A percentile compares a stretch with the other conserved stretches of the same genome.
Evolutionary conservation across 1,284 basidiomycete genomes (phyloP).

Genomic region (Hemileia vastatrix): DNA sequence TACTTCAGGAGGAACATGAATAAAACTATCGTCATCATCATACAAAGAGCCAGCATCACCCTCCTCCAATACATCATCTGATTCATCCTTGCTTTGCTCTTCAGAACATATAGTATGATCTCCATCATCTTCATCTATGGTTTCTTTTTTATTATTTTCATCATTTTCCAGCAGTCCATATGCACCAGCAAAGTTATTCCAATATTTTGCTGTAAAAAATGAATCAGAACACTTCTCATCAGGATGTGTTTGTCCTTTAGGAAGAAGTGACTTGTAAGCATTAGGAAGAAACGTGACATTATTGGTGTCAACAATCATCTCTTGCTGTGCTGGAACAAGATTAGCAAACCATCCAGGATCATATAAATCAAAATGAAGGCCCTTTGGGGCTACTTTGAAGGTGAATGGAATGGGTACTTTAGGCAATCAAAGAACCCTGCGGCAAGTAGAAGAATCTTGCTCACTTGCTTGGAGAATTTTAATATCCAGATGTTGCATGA

Average conservation of each 20-base stretch:
- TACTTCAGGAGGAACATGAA: no score
- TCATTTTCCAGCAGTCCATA: neutral
- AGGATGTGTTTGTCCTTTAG: neutral
- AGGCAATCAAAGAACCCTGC: neutral
- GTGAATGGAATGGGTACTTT: neutral
- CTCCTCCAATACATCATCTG: no score
- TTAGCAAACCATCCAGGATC: neutral
- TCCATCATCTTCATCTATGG: neutral
- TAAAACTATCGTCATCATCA: no score
- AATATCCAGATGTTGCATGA: neutral
- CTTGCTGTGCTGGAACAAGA: neutral
- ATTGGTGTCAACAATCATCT: neutral
- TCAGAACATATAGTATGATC: no score
- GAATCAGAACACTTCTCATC: slow-evolving; percentile 4
- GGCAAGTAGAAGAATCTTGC: neutral
- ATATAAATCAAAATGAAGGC: slow-evolving; percentile 3
- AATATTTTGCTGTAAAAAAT: slow-evolving; percentile 8
- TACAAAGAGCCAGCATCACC: no score
- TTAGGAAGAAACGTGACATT: slow-evolving; percentile 5
- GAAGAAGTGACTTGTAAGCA: slow-evolving; percentile 1
- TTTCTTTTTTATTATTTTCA: neutral
- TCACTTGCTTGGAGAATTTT: neutral
- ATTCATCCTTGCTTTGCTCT: no score
- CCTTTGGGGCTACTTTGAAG: neutral
- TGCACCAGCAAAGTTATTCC: neutral